A percentile compares a stretch with the other conserved stretches of the same genome.
phyloP scores from a whole-genome alignment of 768 basidiomycete genomes.

The Tylopilus balloui region DNA sequence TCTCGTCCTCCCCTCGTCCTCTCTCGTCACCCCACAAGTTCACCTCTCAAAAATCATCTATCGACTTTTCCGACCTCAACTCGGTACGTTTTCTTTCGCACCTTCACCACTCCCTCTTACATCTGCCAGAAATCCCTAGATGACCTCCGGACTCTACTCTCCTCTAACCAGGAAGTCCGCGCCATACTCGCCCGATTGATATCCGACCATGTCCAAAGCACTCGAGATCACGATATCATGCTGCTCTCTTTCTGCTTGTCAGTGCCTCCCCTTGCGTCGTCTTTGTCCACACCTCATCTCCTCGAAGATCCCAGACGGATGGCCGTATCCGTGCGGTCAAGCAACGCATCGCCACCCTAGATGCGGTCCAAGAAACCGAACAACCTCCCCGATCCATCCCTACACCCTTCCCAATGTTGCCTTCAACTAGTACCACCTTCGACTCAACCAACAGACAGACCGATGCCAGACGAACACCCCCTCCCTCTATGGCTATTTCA shows the following conservation, averaged over 20 bases:
- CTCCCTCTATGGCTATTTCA: conserved; percentile 14
- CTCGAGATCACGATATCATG: conserved; percentile 33
- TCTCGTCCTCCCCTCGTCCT: conserved; percentile 1
- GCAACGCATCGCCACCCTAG: conserved; percentile 27
- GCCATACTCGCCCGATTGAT: conserved; percentile 23
- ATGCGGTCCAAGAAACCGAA: conserved; percentile 1
- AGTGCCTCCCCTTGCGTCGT: neutral
- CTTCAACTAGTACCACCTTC: neutral
- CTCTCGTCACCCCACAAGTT: neutral
- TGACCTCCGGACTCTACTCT: conserved; percentile 27
- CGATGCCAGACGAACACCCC: conserved; percentile 10
- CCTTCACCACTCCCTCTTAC: neutral
- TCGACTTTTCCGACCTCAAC: conserved; percentile 18
- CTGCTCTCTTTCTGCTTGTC: conserved; percentile 42
- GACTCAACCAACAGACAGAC: neutral
- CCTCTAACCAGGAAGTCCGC: conserved; percentile 17
- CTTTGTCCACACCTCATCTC: neutral
- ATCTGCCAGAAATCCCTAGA: conserved; percentile 23
- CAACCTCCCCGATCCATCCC: neutral
- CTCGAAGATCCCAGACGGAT: conserved; percentile 33
- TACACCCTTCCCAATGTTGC: neutral
- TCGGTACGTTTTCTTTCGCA: conserved; percentile 1
- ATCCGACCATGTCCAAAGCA: conserved; percentile 21
- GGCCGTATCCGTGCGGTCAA: conserved; percentile 39
- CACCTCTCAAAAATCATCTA: conserved; percentile 6